Percentiles rank a stretch among this genome's conserved stretches.
Evolutionary conservation across 2,329 filamentous ascomycete species (phyloP).

Genomic region (Xylaria sp.): DNA sequence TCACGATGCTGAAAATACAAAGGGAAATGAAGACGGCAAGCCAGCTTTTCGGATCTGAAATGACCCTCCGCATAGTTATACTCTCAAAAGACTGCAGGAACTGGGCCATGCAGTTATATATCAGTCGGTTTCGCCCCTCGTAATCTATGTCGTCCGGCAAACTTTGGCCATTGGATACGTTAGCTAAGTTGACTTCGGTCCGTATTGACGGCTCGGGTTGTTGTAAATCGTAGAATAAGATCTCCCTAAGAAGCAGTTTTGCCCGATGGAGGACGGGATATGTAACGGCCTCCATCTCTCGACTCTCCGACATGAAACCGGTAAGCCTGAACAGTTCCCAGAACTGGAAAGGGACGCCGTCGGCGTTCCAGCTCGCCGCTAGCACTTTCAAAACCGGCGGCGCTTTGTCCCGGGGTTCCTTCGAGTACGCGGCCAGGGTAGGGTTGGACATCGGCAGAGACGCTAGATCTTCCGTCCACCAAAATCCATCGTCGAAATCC

Average conservation of each 20-base stretch:
- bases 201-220: constrained; percentile 51
- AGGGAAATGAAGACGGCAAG: constrained; percentile 57
- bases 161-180: constrained; percentile 37
- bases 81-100: constrained; percentile 58
- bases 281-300: constrained; percentile 51
- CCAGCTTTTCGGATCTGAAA: constrained; percentile 49
- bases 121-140: constrained; percentile 50
- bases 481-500: constrained; percentile 60
- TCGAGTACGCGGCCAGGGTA: constrained; percentile 42
- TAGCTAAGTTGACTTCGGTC: constrained; percentile 40
- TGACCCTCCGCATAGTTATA: constrained; percentile 43
- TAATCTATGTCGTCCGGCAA: constrained; percentile 49
- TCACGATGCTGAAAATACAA: constrained; percentile 61
- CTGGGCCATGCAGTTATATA: constrained; percentile 54
- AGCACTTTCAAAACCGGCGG: constrained; percentile 55
- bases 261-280: constrained; percentile 57
- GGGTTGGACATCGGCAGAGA: constrained; percentile 44
- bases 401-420: constrained; percentile 44
- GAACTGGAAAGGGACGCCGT: constrained; percentile 52
- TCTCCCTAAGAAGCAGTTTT: constrained; percentile 58
- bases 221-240: constrained; percentile 56
- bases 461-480: constrained; percentile 58
- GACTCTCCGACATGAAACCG: constrained; percentile 50
- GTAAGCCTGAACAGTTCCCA: constrained; percentile 56
- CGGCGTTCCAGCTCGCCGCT: constrained; percentile 55